Base-by-base conservation (phyloP, 768 basidiomycete species). In the Mycena vulgaris region DNA sequence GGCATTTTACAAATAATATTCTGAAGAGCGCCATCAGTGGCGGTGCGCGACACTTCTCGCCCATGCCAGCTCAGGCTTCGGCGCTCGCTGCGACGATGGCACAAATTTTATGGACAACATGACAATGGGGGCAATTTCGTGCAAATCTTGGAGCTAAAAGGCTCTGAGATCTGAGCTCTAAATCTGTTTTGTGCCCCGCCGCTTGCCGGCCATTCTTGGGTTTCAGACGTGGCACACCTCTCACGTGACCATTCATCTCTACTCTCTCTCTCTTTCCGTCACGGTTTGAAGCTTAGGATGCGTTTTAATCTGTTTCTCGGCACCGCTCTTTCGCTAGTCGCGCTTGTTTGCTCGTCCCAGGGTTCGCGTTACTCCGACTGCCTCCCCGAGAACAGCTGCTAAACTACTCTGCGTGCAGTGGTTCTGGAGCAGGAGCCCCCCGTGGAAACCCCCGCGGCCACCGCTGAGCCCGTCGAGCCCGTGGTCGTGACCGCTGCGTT, bases 341-440 rank as follows among this genome's bases (percentile, higher is more conserved):
- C 65, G 42, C 37, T 70, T n/a, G 72, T 51, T 13, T 67, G 67
- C 68, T 73, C 72, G 61, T 57, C 68, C 57, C 72, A 73, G 68
- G 72, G 72, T 73, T 59, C 55, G 72, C n/a, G n/a, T n/a, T 73
- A 5, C 27, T 21, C 37, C 45, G 23, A 14, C 19, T 11, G 51
- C 3, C 47, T 9, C 23, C n/a, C 31, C 17, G 51, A 16, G 8
- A 37, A 0, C 1, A 48, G 28, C 3, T n/a, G 21, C n/a, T 19
- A n/a, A n/a, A 45, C 10, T 16, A 17, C 2, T n/a, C 7, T 51
- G 7, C 9, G n/a, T 48, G 56, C 53, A 73, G 72, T 70, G 59
- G 72, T 73, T 7, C 68, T 69, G 58, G 72, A 73, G 28, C 49
- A 69, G 30, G 33, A 63, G 21, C 42, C 64, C 4, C 49, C 68